Evolutionary conservation across 306 rosid genomes (phyloP).

Genomic region (Arachis hypogaea): DNA sequence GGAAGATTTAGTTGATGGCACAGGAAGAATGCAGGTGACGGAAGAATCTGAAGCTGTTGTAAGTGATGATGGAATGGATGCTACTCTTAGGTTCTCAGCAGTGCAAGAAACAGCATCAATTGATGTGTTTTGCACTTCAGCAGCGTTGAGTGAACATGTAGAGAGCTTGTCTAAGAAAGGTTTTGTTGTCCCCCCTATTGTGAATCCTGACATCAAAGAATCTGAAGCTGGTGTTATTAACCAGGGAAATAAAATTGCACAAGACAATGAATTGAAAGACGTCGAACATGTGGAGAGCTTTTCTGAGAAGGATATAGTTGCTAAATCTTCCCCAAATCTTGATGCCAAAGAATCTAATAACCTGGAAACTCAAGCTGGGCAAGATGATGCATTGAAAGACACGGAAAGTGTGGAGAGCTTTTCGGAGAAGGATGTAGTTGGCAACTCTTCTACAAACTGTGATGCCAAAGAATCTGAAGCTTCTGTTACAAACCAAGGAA

Average conservation of each 20-base stretch:
- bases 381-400: no score
- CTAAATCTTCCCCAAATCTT: no score
- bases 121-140: slow-evolving; percentile 31
- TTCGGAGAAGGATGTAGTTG: not conserved
- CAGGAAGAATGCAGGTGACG: slow-evolving; percentile 13
- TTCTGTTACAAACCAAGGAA: slow-evolving; percentile 26
- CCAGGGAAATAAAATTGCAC: no score
- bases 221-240: no score
- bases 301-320: no score
- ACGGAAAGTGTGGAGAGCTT: no score
- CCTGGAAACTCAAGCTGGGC: no score
- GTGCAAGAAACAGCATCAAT: slow-evolving; percentile 34
- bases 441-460: slow-evolving; percentile 15
- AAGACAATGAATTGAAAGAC: no score
- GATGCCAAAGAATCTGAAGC: slow-evolving; percentile 41
- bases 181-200: not conserved
- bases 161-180: slow-evolving; percentile 44
- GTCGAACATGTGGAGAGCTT: no score
- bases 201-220: not conserved
- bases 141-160: slow-evolving; percentile 35
- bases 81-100: slow-evolving; percentile 14
- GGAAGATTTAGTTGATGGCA: slow-evolving; percentile 31
- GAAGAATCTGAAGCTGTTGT: slow-evolving; percentile 33
- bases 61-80: slow-evolving; percentile 33
- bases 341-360: no score